Evolutionary conservation across 805 yeast genomes (phyloP).

Genomic region (Candida koratica): DNA sequence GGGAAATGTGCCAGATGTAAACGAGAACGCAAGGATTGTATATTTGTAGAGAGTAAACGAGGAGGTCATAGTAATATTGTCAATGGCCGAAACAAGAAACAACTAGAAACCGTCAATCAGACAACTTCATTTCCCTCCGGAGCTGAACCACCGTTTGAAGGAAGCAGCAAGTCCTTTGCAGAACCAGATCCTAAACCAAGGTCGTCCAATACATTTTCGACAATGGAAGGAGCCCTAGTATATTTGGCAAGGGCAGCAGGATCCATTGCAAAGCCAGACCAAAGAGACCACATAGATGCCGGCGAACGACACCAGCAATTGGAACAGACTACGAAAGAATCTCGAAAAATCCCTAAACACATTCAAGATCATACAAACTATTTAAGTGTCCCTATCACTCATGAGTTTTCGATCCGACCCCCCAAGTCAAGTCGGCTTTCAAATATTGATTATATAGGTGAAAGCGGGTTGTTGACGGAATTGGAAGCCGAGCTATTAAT

Average conservation of each 20-base stretch:
- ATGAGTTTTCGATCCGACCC: constrained; percentile 41
- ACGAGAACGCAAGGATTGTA: constrained; percentile 79
- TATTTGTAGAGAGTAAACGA: constrained; percentile 45
- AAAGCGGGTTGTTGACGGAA: constrained; percentile 55
- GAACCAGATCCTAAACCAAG: not conserved
- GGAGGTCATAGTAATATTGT: constrained; percentile 27
- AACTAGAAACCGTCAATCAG: not conserved
- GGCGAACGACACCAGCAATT: constrained; percentile 45
- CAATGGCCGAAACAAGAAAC: constrained; percentile 49
- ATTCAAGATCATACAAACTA: constrained; percentile 17
- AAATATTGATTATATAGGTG: constrained; percentile 58
- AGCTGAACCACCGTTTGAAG: constrained; percentile 13
- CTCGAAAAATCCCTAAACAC: constrained; percentile 13
- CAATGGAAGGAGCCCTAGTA: constrained; percentile 59
- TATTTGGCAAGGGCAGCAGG: constrained; percentile 80
- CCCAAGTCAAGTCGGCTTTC: constrained; percentile 45
- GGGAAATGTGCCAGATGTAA: constrained; percentile 86
- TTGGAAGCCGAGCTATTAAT: constrained; percentile 56
- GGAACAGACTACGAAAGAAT: constrained; percentile 23
- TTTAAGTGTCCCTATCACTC: constrained; percentile 14
- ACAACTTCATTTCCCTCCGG: no score
- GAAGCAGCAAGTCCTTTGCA: constrained; percentile 16
- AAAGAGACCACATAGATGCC: constrained; percentile 57
- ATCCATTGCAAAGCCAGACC: constrained; percentile 65
- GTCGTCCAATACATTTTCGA: constrained; percentile 28